These are phyloP conservation scores for Claviceps digitariae DNA, from an alignment of 2,329 filamentous ascomycete genomes.

Conservation along the genomic window DNA sequence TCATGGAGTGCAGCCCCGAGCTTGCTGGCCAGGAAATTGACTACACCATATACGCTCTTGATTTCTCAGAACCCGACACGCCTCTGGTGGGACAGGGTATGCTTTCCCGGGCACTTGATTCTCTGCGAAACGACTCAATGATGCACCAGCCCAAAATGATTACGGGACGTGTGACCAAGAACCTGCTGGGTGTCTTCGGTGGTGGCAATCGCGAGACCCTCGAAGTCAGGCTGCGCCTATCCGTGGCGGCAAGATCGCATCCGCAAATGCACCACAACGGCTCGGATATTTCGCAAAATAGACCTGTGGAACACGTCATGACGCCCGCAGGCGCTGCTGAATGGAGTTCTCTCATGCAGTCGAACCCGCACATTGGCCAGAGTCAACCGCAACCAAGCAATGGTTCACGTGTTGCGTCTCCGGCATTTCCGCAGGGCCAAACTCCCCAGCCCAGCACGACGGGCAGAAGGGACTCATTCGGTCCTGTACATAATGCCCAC, in stretches of 20 bases:
- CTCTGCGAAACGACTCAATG: conserved; percentile 24
- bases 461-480: conserved; percentile 16
- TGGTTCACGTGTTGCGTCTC: conserved; percentile 22
- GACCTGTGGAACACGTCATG: conserved; percentile 22
- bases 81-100: conserved; percentile 92
- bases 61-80: conserved; percentile 89
- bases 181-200: conserved; percentile 69
- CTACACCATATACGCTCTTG: conserved; percentile 94
- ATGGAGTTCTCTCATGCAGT: conserved; percentile 66
- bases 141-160: conserved; percentile 56
- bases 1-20: conserved; percentile 70
- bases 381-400: conserved; percentile 10
- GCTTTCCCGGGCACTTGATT: conserved; percentile 66
- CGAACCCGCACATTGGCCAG: conserved; percentile 44
- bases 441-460: conserved; percentile 6
- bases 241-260: conserved; percentile 53
- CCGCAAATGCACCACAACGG: conserved; percentile 15
- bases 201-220: conserved; percentile 76
- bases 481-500: conserved; percentile 9
- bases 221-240: conserved; percentile 82
- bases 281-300: conserved; percentile 9
- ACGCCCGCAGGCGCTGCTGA: conserved; percentile 52
- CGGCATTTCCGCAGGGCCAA: conserved; percentile 21
- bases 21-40: conserved; percentile 57
- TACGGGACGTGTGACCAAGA: conserved; percentile 81